These are phyloP conservation scores for Coniferiporia sulphurascens DNA, from an alignment of 1,284 basidiomycete genomes.

Conservation along the genomic window DNA sequence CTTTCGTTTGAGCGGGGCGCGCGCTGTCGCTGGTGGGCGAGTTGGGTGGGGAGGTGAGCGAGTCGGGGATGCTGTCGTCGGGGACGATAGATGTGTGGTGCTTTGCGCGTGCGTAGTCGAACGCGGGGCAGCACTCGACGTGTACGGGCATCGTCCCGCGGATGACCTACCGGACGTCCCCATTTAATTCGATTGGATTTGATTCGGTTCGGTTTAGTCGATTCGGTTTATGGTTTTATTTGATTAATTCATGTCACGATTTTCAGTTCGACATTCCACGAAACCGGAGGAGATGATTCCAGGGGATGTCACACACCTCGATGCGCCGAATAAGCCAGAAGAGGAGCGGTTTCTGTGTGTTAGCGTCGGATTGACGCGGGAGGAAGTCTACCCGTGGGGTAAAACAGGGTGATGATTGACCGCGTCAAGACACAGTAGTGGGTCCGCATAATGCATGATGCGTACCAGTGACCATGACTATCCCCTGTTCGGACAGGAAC, in stretches of 20 bases:
- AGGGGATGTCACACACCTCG: slow-evolving; percentile 42
- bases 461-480: slow-evolving; percentile 71
- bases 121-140: slow-evolving; percentile 88
- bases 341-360: slow-evolving; percentile 56
- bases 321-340: slow-evolving; percentile 87
- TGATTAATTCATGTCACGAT: too few species aligned
- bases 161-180: slow-evolving; percentile 64
- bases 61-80: slow-evolving; percentile 41
- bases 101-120: slow-evolving; percentile 80
- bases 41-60: slow-evolving; percentile 16
- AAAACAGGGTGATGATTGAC: neutral
- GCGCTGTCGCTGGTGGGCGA: slow-evolving; percentile 16
- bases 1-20: slow-evolving; percentile 47
- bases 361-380: slow-evolving; percentile 53
- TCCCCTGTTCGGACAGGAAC: slow-evolving; percentile 78
- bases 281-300: neutral
- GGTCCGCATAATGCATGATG: too few species aligned
- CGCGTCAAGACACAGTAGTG: too few species aligned
- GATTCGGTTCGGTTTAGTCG: too few species aligned
- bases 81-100: slow-evolving; percentile 60
- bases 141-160: slow-evolving; percentile 72
- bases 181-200: too few species aligned
- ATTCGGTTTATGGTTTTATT: neutral
- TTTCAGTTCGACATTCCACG: too few species aligned
- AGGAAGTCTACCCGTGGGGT: slow-evolving; percentile 68